These are phyloP conservation scores for Colletotrichum salicis DNA, from an alignment of 2,329 filamentous ascomycete genomes.

Conservation along the genomic window DNA sequence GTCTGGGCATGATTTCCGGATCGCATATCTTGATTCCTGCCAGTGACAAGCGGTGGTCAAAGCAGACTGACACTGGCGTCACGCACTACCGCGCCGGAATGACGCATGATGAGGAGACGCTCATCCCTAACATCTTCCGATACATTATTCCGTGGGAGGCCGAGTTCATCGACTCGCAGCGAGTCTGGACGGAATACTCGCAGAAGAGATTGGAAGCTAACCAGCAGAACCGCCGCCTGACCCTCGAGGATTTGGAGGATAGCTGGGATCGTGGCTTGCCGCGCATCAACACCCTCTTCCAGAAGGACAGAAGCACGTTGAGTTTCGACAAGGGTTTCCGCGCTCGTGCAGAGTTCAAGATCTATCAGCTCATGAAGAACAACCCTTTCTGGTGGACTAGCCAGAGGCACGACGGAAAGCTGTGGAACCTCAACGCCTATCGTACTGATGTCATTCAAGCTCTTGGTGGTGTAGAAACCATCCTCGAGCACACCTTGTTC, in stretches of 20 bases:
- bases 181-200: slow-evolving; percentile 99
- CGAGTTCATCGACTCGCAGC: slow-evolving; percentile 98
- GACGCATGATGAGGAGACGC: slow-evolving; percentile 96
- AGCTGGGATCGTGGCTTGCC: slow-evolving; percentile 98
- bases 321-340: slow-evolving; percentile 99
- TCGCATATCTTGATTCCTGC: slow-evolving; percentile 97
- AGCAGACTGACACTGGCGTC: slow-evolving; percentile 96
- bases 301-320: slow-evolving; percentile 95
- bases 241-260: slow-evolving; percentile 95
- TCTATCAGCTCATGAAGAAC: slow-evolving; percentile 98
- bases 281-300: slow-evolving; percentile 98
- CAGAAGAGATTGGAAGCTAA: slow-evolving; percentile 98
- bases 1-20: slow-evolving; percentile 98
- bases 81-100: slow-evolving; percentile 98
- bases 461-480: slow-evolving; percentile 95
- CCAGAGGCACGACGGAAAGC: slow-evolving; percentile 93
- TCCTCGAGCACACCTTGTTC: slow-evolving; percentile 95
- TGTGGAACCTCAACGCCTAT: slow-evolving; percentile 97
- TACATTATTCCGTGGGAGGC: slow-evolving; percentile 99
- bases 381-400: slow-evolving; percentile 99
- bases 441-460: slow-evolving; percentile 97
- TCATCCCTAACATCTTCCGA: slow-evolving; percentile 98
- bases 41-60: slow-evolving; percentile 97
- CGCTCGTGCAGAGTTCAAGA: slow-evolving; percentile 94
- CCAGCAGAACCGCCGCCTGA: slow-evolving; percentile 94